Base-by-base conservation (phyloP, 768 basidiomycete species). In the Suillus decipiens region DNA sequence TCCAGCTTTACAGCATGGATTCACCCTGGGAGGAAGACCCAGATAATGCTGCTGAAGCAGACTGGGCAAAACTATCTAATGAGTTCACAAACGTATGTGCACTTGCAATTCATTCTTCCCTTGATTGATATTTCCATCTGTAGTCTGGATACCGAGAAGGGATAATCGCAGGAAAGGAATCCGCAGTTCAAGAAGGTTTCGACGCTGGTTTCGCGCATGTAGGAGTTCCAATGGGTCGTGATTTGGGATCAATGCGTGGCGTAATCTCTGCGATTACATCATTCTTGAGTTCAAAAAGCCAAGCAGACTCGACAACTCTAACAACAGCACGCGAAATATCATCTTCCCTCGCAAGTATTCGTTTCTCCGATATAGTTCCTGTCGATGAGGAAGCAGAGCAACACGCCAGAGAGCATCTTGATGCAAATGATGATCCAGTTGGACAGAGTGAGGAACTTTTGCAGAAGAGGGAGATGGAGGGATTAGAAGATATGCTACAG, bases 91-190 rank as follows among this genome's bases (percentile, higher is more conserved):
- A 89, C 69, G 91, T 90, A 75, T 55, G 81, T 62, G 10, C 39
- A 41, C 24, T 11, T 41, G 48, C 61, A n/a, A 39, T 53, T 28
- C 51, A 3, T 37, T 43, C 56, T 66, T 31, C 47, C 57, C 60
- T 64, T 47, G 28, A 37, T 33, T 9, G 19, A 24, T 7, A 39
- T 37, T 54, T 17, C 45, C 11, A 41, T 59, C 54, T 17, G 10
- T 54, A 97, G 96, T 87, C 87, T 19, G 96, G 96, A 2, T 98
- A 98, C 71, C 87, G 96, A n/a, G 96, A 98, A 77, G 96, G 96
- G 7, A 96, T 99, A 69, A 91, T 89, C 0, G 87, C 89, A 5
- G 96, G 96, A 3, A 99, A 98, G 73, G 90, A 96, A 72, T 80
- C 84, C 0, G 88, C 88, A 2, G 81, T 98, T 2, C 96, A 99